Conservation (phyloP, 2,329 filamentous ascomycete species). For the Penicillium hesseltinei region DNA sequence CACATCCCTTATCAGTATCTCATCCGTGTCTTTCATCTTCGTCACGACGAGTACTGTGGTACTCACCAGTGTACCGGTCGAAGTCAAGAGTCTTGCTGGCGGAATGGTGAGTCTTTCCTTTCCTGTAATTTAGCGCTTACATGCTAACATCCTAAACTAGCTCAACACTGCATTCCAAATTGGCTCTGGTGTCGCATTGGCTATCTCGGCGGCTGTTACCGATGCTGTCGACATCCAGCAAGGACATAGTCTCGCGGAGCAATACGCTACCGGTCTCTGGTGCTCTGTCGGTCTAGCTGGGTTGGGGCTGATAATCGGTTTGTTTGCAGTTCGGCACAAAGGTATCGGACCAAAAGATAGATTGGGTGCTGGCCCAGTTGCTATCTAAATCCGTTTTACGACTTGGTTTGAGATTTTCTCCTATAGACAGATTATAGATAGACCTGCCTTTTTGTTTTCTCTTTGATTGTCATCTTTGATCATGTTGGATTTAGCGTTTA, state of each 20-base stretch:
- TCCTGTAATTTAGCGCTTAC: accelerated
- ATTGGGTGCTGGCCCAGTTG: slow-evolving; percentile 15
- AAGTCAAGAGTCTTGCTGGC: slow-evolving; percentile 43
- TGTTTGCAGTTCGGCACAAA: slow-evolving; percentile 20
- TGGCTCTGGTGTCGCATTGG: slow-evolving; percentile 42
- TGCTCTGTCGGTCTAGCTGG: slow-evolving; percentile 44
- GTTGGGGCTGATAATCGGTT: slow-evolving; percentile 30
- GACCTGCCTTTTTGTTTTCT: background rate
- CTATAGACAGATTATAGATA: background rate
- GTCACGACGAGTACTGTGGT: slow-evolving; percentile 45
- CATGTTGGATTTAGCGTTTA: background rate
- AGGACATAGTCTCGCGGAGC: slow-evolving; percentile 31
- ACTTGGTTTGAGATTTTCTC: background rate
- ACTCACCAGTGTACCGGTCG: slow-evolving; percentile 40
- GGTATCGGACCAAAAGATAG: slow-evolving; percentile 23
- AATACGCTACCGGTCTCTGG: slow-evolving; percentile 45
- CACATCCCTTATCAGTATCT: slow-evolving; percentile 41
- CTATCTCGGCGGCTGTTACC: slow-evolving; percentile 41
- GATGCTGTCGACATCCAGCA: slow-evolving; percentile 41
- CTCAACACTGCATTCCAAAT: slow-evolving; percentile 48
- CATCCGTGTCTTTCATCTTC: slow-evolving; percentile 43
- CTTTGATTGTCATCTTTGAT: background rate
- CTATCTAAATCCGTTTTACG: slow-evolving; percentile 8
- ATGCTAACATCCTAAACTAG: slow-evolving; percentile 11
- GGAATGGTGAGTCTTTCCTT: slow-evolving; percentile 33